Percentiles rank a stretch among this genome's conserved stretches.
phyloP scores from a whole-genome alignment of 2,329 filamentous ascomycete genomes.

The Herpotrichia juniperi region DNA sequence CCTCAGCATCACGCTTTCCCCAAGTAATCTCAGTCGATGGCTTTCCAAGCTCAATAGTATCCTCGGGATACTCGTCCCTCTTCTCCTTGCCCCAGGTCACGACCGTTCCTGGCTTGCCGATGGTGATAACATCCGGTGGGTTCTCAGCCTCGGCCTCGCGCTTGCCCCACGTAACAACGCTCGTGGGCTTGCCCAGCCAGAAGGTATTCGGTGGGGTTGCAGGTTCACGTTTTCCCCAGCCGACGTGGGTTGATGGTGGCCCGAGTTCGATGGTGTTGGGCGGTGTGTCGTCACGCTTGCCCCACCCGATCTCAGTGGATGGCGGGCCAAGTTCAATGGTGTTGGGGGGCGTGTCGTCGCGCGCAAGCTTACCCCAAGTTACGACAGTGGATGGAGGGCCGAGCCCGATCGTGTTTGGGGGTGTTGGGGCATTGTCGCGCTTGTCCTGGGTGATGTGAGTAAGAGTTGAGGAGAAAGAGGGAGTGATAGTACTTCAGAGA shows the following conservation, averaged over 20 bases:
- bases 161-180: slow-evolving; percentile 6
- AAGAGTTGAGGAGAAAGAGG: neutral
- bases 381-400: slow-evolving; percentile 2
- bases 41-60: slow-evolving; percentile 1
- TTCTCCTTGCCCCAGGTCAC: slow-evolving; percentile 14
- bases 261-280: slow-evolving; percentile 1
- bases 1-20: slow-evolving; percentile 12
- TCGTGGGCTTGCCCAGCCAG: slow-evolving; percentile 1
- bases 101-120: slow-evolving; percentile 2
- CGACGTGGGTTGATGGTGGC: slow-evolving; percentile 1
- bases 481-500: slow-evolving; percentile 13
- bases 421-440: slow-evolving; percentile 3
- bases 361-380: slow-evolving; percentile 11
- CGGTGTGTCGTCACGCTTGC: slow-evolving; percentile 10
- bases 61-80: neutral
- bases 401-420: slow-evolving; percentile 1
- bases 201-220: slow-evolving; percentile 6
- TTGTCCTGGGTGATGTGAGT: neutral
- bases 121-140: slow-evolving; percentile 2
- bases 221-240: slow-evolving; percentile 12
- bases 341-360: slow-evolving; percentile 4
- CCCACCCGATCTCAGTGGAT: slow-evolving; percentile 8
- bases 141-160: slow-evolving; percentile 2
- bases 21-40: slow-evolving; percentile 5
- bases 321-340: slow-evolving; percentile 9